Conservation (phyloP, 176 grass and related monocot genomes). For the Oryza meyeriana region DNA sequence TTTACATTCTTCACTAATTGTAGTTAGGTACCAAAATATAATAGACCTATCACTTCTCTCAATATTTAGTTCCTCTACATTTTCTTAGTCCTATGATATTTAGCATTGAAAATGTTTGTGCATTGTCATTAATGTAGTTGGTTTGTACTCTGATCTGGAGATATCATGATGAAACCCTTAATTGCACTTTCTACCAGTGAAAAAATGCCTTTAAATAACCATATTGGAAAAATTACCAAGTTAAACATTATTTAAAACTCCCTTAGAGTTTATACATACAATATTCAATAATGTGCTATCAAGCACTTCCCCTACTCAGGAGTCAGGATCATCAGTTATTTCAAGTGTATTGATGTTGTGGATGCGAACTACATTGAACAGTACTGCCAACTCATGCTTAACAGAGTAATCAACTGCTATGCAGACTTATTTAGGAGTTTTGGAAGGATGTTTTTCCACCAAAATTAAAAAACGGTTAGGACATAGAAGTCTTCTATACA, state of each 20-base stretch:
- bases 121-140: not conserved
- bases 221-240: not conserved
- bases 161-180: not conserved
- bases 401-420: not conserved
- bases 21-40: not conserved
- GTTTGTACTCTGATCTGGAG: not conserved
- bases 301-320: not conserved
- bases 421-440: not conserved
- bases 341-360: not conserved
- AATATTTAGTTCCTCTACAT: not conserved
- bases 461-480: too few species aligned
- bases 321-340: not conserved
- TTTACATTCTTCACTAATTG: not conserved
- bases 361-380: not conserved
- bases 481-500: too few species aligned
- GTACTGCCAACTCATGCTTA: not conserved
- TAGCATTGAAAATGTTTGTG: not conserved
- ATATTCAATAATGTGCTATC: not conserved
- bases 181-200: not conserved
- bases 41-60: not conserved
- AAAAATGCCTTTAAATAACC: not conserved
- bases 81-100: conserved; percentile 6
- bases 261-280: not conserved
- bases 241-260: not conserved
- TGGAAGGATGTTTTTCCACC: not conserved